Conservation (phyloP, 139 green algal genomes). For the Eudorina sp. region DNA sequence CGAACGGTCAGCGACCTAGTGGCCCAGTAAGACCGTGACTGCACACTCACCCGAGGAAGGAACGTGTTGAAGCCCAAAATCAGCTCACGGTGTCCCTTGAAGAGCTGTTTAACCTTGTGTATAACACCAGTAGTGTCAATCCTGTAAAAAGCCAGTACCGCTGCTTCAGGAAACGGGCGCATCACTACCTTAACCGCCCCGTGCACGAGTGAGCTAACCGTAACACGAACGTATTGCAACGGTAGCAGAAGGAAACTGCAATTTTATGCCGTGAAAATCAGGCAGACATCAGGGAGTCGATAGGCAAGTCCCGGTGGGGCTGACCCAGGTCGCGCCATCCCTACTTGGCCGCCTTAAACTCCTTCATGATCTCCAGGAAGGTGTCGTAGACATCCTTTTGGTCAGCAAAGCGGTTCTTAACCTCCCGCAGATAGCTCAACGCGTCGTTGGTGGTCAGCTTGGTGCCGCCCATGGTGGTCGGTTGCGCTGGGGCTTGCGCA, state of each 20-base stretch:
- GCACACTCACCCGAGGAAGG: slow-evolving; percentile 85
- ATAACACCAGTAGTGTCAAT: slow-evolving; percentile 98
- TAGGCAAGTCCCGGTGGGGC: slow-evolving; percentile 15
- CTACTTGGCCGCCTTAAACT: slow-evolving; percentile 97
- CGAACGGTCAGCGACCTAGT: background rate
- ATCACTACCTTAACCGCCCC: slow-evolving; percentile 42
- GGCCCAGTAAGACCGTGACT: background rate
- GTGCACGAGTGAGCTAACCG: background rate
- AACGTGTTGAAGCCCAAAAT: slow-evolving; percentile 99
- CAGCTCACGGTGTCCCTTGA: slow-evolving; percentile 94
- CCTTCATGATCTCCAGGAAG: slow-evolving; percentile 99
- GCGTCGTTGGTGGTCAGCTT: slow-evolving; percentile 85
- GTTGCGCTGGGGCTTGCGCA: slow-evolving; percentile 38
- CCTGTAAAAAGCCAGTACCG: slow-evolving; percentile 59
- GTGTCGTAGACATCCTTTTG: slow-evolving; percentile 91
- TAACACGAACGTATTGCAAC: background rate
- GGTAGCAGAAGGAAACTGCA: background rate
- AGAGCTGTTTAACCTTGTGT: slow-evolving; percentile 94
- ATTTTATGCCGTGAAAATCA: background rate
- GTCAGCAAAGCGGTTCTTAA: slow-evolving; percentile 87
- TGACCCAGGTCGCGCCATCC: slow-evolving; percentile 50
- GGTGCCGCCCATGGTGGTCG: slow-evolving; percentile 34
- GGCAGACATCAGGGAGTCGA: background rate
- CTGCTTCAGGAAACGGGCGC: background rate
- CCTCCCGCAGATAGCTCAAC: slow-evolving; percentile 79